Evolutionary conservation across 495 filamentous ascomycete species (phyloP).

Genomic region (Xylaria curta): DNA sequence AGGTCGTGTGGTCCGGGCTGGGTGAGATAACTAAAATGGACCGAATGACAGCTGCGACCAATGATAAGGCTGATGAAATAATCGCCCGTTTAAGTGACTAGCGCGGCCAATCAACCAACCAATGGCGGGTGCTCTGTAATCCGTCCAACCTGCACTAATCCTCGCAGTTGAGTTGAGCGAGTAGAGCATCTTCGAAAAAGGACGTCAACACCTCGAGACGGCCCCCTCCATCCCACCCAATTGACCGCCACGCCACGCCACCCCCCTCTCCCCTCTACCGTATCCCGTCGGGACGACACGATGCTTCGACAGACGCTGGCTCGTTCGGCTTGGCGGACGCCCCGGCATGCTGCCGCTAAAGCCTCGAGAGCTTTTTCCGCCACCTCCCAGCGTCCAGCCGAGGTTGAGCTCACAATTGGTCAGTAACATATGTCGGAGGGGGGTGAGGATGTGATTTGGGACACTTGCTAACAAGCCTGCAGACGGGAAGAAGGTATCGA

Average conservation of each 20-base stretch:
- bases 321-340: constrained; percentile 83
- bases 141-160: constrained; percentile 15
- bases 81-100: constrained; percentile 40
- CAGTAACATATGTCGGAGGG: constrained; percentile 42
- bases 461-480: constrained; percentile 42
- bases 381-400: constrained; percentile 72
- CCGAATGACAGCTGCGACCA: constrained; percentile 37
- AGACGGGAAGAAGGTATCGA: constrained; percentile 95
- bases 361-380: constrained; percentile 76
- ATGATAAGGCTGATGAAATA: constrained; percentile 41
- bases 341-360: constrained; percentile 66
- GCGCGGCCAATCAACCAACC: constrained; percentile 31
- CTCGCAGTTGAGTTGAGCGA: constrained; percentile 10
- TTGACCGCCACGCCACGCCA: constrained; percentile 37
- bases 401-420: constrained; percentile 97
- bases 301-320: constrained; percentile 90
- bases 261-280: constrained; percentile 41
- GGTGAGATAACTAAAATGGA: not conserved
- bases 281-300: constrained; percentile 61
- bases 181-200: constrained; percentile 31
- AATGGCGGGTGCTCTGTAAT: constrained; percentile 26
- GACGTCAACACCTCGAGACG: constrained; percentile 42
- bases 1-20: not conserved
- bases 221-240: constrained; percentile 30
- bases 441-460: constrained; percentile 25